Conservation (phyloP, 805 yeast genomes). For the Saccharomycopsis capsularis region DNA sequence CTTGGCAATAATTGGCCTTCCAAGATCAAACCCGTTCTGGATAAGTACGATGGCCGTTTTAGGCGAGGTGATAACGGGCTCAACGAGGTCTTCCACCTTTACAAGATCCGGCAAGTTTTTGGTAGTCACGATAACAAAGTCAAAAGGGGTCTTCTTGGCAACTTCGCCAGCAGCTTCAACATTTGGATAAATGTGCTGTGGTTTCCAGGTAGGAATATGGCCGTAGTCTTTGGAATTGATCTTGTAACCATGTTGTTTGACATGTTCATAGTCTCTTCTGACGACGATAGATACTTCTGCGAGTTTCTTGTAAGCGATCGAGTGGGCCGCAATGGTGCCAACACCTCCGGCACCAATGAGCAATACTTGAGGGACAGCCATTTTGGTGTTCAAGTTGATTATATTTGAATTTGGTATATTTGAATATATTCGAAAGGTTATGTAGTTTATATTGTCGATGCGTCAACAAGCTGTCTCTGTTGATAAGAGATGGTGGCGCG, state of each 20-base stretch:
- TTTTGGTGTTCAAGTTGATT: too few relatives aligned
- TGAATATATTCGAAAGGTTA: too few relatives aligned
- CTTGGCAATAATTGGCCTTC: conserved; percentile 43
- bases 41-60: conserved; percentile 46
- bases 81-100: conserved; percentile 45
- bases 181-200: conserved; percentile 38
- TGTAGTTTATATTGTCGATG: too few relatives aligned
- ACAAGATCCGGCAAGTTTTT: conserved; percentile 64
- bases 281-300: conserved; percentile 55
- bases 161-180: conserved; percentile 40
- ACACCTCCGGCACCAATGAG: conserved; percentile 83
- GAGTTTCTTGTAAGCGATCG: conserved; percentile 42
- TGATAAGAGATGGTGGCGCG: too few relatives aligned
- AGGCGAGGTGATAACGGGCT: conserved; percentile 40
- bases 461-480: too few relatives aligned
- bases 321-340: conserved; percentile 69
- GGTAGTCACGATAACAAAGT: conserved; percentile 56
- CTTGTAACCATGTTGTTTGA: conserved; percentile 46
- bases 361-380: not conserved
- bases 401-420: too few relatives aligned
- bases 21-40: conserved; percentile 66
- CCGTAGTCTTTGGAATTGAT: conserved; percentile 64
- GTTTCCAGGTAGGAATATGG: conserved; percentile 44
- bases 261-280: conserved; percentile 56
- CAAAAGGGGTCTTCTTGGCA: conserved; percentile 32